Conservation (phyloP, 305 asterid genomes). For the Lippia alba region DNA sequence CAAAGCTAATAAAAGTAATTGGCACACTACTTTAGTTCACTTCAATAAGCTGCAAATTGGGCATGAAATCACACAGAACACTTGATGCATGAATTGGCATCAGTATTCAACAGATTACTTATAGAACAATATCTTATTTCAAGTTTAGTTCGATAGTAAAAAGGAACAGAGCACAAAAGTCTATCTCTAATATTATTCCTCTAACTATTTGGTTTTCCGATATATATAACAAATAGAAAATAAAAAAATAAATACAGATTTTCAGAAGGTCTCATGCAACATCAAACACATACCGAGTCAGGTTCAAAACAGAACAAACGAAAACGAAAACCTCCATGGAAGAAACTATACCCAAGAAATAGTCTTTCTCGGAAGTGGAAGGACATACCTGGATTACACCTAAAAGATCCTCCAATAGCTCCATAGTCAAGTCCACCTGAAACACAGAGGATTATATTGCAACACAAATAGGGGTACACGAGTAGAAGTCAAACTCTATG, state of each 20-base stretch:
- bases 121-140: conserved; percentile 13
- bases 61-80: conserved; percentile 23
- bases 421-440: conserved; percentile 89
- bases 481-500: conserved; percentile 31
- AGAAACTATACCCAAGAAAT: conserved; percentile 20
- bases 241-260: neutral
- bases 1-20: conserved; percentile 23
- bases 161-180: conserved; percentile 20
- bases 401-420: conserved; percentile 94
- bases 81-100: conserved; percentile 19
- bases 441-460: conserved; percentile 30
- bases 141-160: conserved; percentile 20
- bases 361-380: conserved; percentile 15
- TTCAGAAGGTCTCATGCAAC: conserved; percentile 16
- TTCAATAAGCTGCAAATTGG: conserved; percentile 24
- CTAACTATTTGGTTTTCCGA: no score
- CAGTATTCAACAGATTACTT: neutral
- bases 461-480: conserved; percentile 29
- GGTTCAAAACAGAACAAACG: conserved; percentile 23
- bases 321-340: conserved; percentile 24
- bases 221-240: no score
- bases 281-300: conserved; percentile 21
- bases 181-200: conserved; percentile 16
- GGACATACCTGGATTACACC: conserved; percentile 82
- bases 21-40: conserved; percentile 22